Percentiles rank a stretch among this genome's conserved stretches.
These are phyloP conservation scores for Cyphellophora attinorum DNA, from an alignment of 2,329 filamentous ascomycete species.

Conservation along the genomic window DNA sequence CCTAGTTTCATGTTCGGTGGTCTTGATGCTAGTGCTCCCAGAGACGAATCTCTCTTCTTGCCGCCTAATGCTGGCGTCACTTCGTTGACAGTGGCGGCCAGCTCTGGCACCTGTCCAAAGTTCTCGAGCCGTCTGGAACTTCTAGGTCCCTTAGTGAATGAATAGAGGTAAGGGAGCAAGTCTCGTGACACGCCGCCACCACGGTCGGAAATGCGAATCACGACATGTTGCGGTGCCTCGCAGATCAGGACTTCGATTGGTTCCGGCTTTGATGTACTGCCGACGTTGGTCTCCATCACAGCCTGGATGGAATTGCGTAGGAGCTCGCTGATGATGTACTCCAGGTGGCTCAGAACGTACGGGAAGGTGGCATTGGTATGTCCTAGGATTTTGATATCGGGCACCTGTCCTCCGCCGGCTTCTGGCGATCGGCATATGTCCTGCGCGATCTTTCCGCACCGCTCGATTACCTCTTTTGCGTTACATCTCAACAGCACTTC, in stretches of 20 bases:
- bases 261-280: conserved; percentile 46
- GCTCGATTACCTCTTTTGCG: conserved; percentile 77
- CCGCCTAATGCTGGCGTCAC: conserved; percentile 19
- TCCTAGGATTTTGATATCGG: conserved; percentile 72
- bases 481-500: conserved; percentile 92
- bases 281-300: conserved; percentile 61
- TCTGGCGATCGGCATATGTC: conserved; percentile 67
- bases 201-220: conserved; percentile 90
- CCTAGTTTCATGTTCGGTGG: conserved; percentile 81
- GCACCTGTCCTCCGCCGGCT: conserved; percentile 60
- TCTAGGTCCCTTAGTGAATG: conserved; percentile 86
- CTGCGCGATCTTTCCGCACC: conserved; percentile 67
- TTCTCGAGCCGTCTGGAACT: conserved; percentile 72
- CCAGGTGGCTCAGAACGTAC: conserved; percentile 89
- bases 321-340: conserved; percentile 94
- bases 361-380: conserved; percentile 87
- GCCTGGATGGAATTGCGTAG: conserved; percentile 92
- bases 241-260: conserved; percentile 92
- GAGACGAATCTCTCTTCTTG: conserved; percentile 50
- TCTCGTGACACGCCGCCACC: conserved; percentile 84
- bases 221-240: conserved; percentile 88
- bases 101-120: conserved; percentile 73
- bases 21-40: conserved; percentile 69
- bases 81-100: conserved; percentile 91
- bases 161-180: conserved; percentile 85